These are phyloP conservation scores for Tremella yokohamensis DNA, from an alignment of 768 basidiomycete genomes.

Conservation along the genomic window DNA sequence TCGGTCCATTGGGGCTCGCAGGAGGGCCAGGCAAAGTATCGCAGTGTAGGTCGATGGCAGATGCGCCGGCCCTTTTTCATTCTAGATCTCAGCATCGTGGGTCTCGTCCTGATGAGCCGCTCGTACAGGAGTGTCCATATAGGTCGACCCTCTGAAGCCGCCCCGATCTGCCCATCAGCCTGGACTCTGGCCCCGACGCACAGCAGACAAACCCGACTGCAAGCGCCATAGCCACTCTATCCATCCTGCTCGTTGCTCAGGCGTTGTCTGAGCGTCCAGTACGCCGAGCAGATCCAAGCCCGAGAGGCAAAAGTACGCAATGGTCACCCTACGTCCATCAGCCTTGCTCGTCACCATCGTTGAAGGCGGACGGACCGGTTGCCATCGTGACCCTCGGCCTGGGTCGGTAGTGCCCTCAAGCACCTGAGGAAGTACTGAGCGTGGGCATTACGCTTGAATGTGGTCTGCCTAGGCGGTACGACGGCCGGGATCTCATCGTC, in stretches of 20 bases:
- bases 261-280: slow-evolving; percentile 55
- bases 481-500: background rate
- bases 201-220: slow-evolving; percentile 59
- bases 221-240: slow-evolving; percentile 85
- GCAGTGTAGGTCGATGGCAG: slow-evolving; percentile 94
- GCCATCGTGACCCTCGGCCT: slow-evolving; percentile 67
- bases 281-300: slow-evolving; percentile 70
- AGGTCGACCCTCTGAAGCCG: slow-evolving; percentile 68
- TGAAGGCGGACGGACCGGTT: slow-evolving; percentile 58
- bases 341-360: slow-evolving; percentile 11
- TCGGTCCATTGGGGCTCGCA: slow-evolving; percentile 75
- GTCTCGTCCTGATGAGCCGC: background rate
- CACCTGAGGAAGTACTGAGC: slow-evolving; percentile 66
- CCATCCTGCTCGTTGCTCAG: slow-evolving; percentile 63
- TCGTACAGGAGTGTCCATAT: slow-evolving; percentile 56
- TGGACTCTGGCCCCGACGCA: background rate
- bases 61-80: slow-evolving; percentile 59
- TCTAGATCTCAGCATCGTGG: slow-evolving; percentile 9
- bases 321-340: slow-evolving; percentile 62
- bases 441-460: slow-evolving; percentile 57
- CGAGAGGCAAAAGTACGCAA: slow-evolving; percentile 85
- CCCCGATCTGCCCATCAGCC: slow-evolving; percentile 19
- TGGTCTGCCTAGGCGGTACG: slow-evolving; percentile 18
- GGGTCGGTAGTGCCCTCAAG: slow-evolving; percentile 65
- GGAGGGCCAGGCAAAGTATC: slow-evolving; percentile 71